Evolutionary conservation across 139 green algal species (phyloP), one percentile per base, ranked within the genome.

Genomic region (Tetraselmis chui): DNA sequence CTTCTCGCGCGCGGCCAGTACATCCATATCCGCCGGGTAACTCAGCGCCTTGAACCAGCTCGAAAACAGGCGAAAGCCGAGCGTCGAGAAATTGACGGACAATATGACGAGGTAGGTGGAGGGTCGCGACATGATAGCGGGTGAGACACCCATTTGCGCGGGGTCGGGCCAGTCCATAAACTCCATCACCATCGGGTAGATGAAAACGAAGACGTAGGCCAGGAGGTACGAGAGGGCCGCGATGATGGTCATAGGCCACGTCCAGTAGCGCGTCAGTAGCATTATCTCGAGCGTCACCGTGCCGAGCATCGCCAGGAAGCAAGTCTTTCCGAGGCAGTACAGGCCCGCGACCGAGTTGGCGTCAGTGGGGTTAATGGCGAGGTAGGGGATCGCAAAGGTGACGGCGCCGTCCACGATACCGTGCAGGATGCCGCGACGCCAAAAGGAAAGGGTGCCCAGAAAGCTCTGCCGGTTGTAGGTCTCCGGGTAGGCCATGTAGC

Each of bases 231-330:
- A 91, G 1, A 94, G 83, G 22, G 88, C 2, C 26, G 84, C 77
- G 29, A 93, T 82, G n/a, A 88, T 31, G 31, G 75, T 76, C 59
- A 93, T 94, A 2, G 89, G 77, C 86, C 77, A 87, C 30, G 91
- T 95, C 91, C 92, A 95, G 79, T 92, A 94, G n/a, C 90, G 83
- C 23, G 88, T 79, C 31, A 92, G 83, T 59, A 94, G 84, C 1
- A 32, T 84, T 76, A 94, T 88, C 82, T 95, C 92, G 30, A 93
- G 79, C 1, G 86, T 93, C 1, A 95, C 91, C 1, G 80, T 85
- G 28, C 84, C 85, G 27, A 95, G 88, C 79, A 95, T 75, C 26
- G 87, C 85, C 28, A 93, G 80, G 79, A 88, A 91, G 25, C 83
- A 79, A 1, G 59, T 80, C 81, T 88, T 89, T 58, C 90, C 90